phyloP scores from a whole-genome alignment of 164 flowering plant species.

The Vitis rotundifolia region DNA sequence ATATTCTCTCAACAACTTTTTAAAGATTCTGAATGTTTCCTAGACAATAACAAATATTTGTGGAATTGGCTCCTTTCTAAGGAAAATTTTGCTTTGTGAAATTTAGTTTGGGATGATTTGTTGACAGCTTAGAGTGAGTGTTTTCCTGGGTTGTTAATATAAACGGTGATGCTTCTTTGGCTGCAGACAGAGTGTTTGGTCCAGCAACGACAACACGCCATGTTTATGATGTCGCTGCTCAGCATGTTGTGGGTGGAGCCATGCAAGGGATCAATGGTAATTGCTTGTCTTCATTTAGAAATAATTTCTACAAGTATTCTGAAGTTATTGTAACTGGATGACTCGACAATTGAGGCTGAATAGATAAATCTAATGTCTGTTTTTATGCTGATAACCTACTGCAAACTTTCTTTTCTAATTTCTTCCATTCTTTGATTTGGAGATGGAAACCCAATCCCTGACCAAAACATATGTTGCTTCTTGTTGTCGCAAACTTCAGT shows the following conservation, averaged over 20 bases:
- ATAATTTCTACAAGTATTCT: background rate
- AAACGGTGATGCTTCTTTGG: background rate
- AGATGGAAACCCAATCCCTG: no score
- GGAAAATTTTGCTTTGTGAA: no score
- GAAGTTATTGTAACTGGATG: background rate
- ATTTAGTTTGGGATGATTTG: no score
- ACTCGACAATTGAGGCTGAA: background rate
- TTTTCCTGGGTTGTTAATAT: background rate
- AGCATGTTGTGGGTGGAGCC: conserved; percentile 64
- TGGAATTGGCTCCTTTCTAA: no score
- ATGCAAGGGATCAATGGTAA: conserved; percentile 80
- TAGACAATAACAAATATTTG: no score
- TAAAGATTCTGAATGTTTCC: no score
- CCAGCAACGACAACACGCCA: conserved; percentile 78
- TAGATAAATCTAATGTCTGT: background rate
- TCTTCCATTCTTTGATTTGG: background rate
- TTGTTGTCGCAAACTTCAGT: no score
- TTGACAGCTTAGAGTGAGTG: no score
- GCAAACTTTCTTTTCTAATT: background rate
- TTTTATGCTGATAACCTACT: background rate
- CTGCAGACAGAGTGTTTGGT: conserved; percentile 75
- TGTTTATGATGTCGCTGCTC: conserved; percentile 82
- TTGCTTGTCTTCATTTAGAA: background rate
- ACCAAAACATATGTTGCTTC: no score
- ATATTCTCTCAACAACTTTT: no score